Evolutionary conservation across 495 filamentous ascomycete species (phyloP).

Genomic region (Penicillium ucsense): DNA sequence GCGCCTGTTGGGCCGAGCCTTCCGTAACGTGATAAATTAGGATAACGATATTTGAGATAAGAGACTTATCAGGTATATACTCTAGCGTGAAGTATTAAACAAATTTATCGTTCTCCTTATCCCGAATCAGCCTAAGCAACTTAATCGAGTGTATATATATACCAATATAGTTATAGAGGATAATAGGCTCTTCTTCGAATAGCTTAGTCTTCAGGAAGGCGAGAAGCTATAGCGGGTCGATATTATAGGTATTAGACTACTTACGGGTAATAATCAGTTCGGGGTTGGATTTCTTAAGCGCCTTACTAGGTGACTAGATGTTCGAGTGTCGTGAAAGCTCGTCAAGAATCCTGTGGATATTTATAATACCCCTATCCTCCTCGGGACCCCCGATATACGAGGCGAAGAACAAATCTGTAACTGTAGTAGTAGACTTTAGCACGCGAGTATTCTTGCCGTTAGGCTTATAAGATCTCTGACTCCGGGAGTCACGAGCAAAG

Average conservation of each 20-base stretch:
- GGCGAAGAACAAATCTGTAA: conserved; percentile 16
- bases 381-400: conserved; percentile 10
- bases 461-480: conserved; percentile 10
- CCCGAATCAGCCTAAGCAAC: conserved; percentile 17
- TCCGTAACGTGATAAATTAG: conserved; percentile 17
- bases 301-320: conserved; percentile 6
- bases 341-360: conserved; percentile 17
- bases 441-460: conserved; percentile 16
- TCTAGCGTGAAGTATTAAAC: conserved; percentile 18
- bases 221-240: conserved; percentile 18
- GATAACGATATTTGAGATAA: conserved; percentile 18
- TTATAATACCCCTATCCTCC: conserved; percentile 9
- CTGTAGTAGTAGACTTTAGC: conserved; percentile 13
- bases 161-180: conserved; percentile 22
- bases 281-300: conserved; percentile 8
- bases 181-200: conserved; percentile 20
- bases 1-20: conserved; percentile 15
- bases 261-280: conserved; percentile 11
- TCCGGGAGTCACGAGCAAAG: conserved; percentile 19
- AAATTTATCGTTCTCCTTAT: conserved; percentile 20
- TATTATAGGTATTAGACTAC: conserved; percentile 16
- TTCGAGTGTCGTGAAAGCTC: conserved; percentile 12
- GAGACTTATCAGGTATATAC: conserved; percentile 22
- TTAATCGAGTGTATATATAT: conserved; percentile 23
- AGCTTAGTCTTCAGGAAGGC: conserved; percentile 17